Conservation (phyloP, 148 eudicot species). For the Heliosperma pusillum region DNA sequence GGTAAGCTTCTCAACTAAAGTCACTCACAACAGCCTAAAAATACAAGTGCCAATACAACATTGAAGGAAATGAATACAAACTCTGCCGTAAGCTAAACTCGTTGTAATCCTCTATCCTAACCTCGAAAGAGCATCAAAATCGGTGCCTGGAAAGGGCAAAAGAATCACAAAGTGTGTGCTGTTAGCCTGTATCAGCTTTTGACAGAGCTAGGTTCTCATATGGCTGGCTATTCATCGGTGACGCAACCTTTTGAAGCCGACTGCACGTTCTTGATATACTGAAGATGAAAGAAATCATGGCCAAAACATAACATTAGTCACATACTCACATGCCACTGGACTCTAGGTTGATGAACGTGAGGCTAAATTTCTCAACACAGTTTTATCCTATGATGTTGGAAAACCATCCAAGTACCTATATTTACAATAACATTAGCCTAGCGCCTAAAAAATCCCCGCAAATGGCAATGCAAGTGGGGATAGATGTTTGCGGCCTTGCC, state of each 20-base stretch:
- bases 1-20: neutral
- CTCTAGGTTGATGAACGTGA: neutral
- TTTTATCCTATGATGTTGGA: no score
- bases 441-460: no score
- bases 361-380: neutral
- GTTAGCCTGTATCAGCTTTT: neutral
- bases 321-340: neutral
- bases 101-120: conserved; percentile 2
- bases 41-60: conserved; percentile 18
- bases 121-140: conserved; percentile 3
- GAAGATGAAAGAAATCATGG: conserved; percentile 15
- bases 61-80: neutral
- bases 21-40: neutral
- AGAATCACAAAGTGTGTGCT: neutral
- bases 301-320: conserved; percentile 8
- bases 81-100: conserved; percentile 6
- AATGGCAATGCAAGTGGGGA: no score
- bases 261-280: conserved; percentile 85
- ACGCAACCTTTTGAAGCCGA: conserved; percentile 84
- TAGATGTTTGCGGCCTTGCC: no score
- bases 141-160: neutral
- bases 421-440: no score
- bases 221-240: conserved; percentile 58
- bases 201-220: neutral
- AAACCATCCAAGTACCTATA: no score